Base-by-base conservation (phyloP, 257 asterid genomes). In the Orobanche coerulescens region DNA sequence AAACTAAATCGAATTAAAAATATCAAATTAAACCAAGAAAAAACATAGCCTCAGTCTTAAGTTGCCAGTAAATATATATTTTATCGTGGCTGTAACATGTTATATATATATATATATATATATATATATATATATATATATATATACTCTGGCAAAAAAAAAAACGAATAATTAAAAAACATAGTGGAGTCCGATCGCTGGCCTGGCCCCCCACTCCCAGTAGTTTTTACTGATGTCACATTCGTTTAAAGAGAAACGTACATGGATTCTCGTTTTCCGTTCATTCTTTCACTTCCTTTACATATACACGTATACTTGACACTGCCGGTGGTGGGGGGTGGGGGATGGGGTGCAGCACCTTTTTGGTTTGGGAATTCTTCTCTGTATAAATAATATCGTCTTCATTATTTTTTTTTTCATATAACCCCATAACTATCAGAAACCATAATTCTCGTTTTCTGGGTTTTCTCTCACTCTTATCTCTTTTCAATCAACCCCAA, bases 201-300 rank as follows among this genome's bases (percentile, higher is more conserved):
- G n/a, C n/a, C n/a, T n/a, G n/a, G n/a, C n/a, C n/a, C n/a, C n/a
- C n/a, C n/a, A n/a, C n/a, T n/a, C n/a, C n/a, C n/a, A n/a, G n/a
- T n/a, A n/a, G n/a, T 51, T 18, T 62, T 33, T 55, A 64, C 56
- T 58, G 69, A 64, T 42, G 79, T 70, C 71, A 56, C 60, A 47
- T 20, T 65, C 65, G 7, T n/a, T 37, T 42, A 55, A 56, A 30
- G 70, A 57, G 74, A 66, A 70, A 57, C 77, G 77, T 67, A 67
- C 64, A 62, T 49, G 37, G 66, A 56, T 71, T 56, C 76, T 62
- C 74, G 53, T 71, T 62, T 60, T 42, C 54, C 48, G 19, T 13
- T 28, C 51, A 30, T 26, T 55, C 43, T 20, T n/a, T 65, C 48
- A 28, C 42, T 58, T 14, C 30, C 56, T 47, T 39, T 66, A 61